Conservation (phyloP, 2,329 filamentous ascomycete species). For the Fusarium robinianum region DNA sequence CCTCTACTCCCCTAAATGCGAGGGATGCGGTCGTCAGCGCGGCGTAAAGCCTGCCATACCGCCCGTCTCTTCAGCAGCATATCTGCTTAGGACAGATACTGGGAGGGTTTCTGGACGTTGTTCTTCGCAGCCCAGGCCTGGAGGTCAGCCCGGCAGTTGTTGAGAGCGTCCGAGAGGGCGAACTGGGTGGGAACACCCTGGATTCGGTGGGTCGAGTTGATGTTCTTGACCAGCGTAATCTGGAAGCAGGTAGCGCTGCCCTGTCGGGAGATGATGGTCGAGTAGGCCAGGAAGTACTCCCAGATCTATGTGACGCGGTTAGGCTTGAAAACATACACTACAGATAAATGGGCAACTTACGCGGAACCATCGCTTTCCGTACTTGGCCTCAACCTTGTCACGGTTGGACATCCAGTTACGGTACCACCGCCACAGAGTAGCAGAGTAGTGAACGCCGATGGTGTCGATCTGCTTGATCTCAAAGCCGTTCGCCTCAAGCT, state of each 20-base stretch:
- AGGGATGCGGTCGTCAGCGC: too few species aligned
- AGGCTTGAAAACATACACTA: background rate
- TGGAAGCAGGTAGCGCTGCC: constrained; percentile 87
- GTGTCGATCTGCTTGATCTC: constrained; percentile 94
- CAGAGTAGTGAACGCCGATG: constrained; percentile 94
- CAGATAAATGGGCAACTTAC: constrained; percentile 59
- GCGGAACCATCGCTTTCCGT: constrained; percentile 93
- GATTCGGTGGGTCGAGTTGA: constrained; percentile 85
- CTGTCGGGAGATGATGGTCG: constrained; percentile 83
- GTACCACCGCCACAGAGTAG: constrained; percentile 98
- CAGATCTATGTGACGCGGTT: constrained; percentile 65
- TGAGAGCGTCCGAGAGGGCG: constrained; percentile 66
- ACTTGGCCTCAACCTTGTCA: constrained; percentile 92
- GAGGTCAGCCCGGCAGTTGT: constrained; percentile 42
- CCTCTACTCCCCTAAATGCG: too few species aligned
- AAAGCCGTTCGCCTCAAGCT: constrained; percentile 70
- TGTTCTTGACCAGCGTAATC: constrained; percentile 87
- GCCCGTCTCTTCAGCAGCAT: background rate
- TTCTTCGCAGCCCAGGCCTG: constrained; percentile 45
- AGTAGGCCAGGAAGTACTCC: constrained; percentile 90
- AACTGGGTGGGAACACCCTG: constrained; percentile 75
- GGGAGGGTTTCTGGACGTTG: constrained; percentile 41
- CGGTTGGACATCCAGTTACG: constrained; percentile 95
- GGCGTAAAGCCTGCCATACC: too few species aligned
- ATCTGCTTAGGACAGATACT: constrained; percentile 34